Conservation (phyloP, 2,329 filamentous ascomycete species). For the Pseudogymnoascus sp. region DNA sequence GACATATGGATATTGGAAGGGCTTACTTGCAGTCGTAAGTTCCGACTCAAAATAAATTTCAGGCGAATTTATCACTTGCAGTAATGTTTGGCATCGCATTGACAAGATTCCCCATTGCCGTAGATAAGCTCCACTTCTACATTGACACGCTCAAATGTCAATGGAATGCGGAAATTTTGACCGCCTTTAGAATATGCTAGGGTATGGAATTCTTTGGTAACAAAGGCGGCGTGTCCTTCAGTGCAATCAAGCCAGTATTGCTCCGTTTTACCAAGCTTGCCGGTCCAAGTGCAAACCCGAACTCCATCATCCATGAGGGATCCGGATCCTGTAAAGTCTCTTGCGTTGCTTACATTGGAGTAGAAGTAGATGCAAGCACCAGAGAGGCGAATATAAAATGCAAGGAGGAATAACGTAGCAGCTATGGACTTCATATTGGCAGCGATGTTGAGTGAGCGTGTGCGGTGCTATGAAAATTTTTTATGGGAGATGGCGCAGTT, state of each 20-base stretch:
- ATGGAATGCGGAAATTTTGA: not conserved
- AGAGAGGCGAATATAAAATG: not conserved
- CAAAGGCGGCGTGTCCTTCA: not conserved
- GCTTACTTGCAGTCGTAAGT: not conserved
- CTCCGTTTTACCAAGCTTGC: not conserved
- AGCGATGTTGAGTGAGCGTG: not conserved
- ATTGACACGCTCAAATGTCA: not conserved
- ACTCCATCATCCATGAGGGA: not conserved
- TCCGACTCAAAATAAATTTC: not conserved
- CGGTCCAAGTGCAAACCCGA: not conserved
- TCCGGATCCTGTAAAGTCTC: not conserved
- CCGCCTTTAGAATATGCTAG: not conserved
- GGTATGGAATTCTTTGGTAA: not conserved
- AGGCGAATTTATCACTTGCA: not conserved
- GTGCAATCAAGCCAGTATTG: not conserved
- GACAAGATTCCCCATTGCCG: not conserved
- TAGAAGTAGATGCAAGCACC: not conserved
- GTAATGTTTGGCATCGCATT: not conserved
- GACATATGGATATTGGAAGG: not conserved
- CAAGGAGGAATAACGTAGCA: not conserved
- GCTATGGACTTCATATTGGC: not conserved
- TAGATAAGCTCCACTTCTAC: not conserved
- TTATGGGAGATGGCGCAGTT: not conserved
- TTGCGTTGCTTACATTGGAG: not conserved
- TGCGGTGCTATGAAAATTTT: not conserved